Base-by-base conservation (phyloP, 768 basidiomycete genomes). In the Fomitopsis serialis region DNA sequence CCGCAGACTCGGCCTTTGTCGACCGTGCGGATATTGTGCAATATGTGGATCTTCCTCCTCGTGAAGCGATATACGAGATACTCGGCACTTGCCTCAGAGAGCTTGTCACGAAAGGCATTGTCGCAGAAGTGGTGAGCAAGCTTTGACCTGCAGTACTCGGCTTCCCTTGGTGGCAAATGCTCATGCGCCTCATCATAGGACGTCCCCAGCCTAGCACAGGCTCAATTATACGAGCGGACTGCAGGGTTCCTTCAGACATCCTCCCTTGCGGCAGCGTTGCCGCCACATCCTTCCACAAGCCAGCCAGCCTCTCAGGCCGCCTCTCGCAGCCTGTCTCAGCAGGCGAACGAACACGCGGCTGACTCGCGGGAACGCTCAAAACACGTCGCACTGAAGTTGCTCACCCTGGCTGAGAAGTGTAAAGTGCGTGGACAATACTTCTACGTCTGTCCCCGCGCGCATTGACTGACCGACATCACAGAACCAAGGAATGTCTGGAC, bases 21-120 rank as follows among this genome's bases (percentile, higher is more conserved):
- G 97, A 98, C 65, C 87, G 97, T 37, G 97, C 96, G 9, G 97
- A 99, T 63, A 93, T 98, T 46, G 83, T 97, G 19, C 95, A 96
- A 74, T 97, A 92, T 62, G 79, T 98, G 19, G 95, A 94, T 58
- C 77, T 93, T 7, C 97, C 97, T 1, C 85, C 94, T 5, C 80
- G 86, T 15, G 89, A 94, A 58, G 97, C 94, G 0, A 81, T 98
- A 45, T 98, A 97, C 70, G 89, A 93, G 68, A 98, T 99, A 58
- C 72, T 98, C 25, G 79, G 85, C 7, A 83, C 82, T 5, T 94
- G 89, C 63, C 72, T 99, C 13, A 70, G 75, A 25, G 96, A 98
- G 66, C 82, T 99, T 53, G 77, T 92, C 58, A 67, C 70, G 15
- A 86, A 82, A 56, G 82, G 87, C 2, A 81, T 98, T 45, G 76